Evolutionary conservation across 495 filamentous ascomycete species (phyloP).

Genomic region (Penicillium psychrofluorescens): DNA sequence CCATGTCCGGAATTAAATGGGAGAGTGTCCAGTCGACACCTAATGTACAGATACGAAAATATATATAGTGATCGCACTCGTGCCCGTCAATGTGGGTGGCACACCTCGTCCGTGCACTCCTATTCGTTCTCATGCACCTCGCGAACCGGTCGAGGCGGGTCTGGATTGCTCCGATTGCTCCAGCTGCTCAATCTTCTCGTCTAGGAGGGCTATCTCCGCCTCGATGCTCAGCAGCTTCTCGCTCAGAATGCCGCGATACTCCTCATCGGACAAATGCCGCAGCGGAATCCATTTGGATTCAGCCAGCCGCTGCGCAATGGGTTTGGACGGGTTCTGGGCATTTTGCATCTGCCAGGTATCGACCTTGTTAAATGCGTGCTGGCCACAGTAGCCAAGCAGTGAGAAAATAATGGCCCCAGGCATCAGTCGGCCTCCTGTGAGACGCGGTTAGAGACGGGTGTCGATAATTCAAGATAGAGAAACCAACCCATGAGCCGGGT

Average conservation of each 20-base stretch:
- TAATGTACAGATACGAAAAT: conserved; percentile 1
- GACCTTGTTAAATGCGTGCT: conserved; percentile 48
- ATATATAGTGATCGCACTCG: neutral
- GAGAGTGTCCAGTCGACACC: conserved; percentile 1
- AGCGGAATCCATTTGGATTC: conserved; percentile 78
- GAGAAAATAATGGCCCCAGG: conserved; percentile 60
- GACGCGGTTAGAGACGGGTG: conserved; percentile 2
- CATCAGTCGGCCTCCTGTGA: conserved; percentile 39
- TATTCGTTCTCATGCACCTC: neutral
- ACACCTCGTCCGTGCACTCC: conserved; percentile 12
- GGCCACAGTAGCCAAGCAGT: conserved; percentile 52
- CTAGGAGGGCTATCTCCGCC: conserved; percentile 77
- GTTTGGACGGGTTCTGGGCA: conserved; percentile 27
- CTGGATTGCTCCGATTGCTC: conserved; percentile 31
- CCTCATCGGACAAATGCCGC: conserved; percentile 64
- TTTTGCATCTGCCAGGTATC: conserved; percentile 40
- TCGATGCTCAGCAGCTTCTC: conserved; percentile 74
- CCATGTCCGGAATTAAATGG: neutral
- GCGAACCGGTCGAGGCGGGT: conserved; percentile 5
- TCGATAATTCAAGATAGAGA: neutral
- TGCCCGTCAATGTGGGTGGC: neutral
- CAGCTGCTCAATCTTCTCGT: conserved; percentile 66
- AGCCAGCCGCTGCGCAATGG: conserved; percentile 42
- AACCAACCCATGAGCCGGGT: conserved; percentile 58
- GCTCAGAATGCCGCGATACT: conserved; percentile 68